These are phyloP conservation scores for Nakaseomyces delphensis DNA, from an alignment of 1,139 yeast species.

Conservation along the genomic window DNA sequence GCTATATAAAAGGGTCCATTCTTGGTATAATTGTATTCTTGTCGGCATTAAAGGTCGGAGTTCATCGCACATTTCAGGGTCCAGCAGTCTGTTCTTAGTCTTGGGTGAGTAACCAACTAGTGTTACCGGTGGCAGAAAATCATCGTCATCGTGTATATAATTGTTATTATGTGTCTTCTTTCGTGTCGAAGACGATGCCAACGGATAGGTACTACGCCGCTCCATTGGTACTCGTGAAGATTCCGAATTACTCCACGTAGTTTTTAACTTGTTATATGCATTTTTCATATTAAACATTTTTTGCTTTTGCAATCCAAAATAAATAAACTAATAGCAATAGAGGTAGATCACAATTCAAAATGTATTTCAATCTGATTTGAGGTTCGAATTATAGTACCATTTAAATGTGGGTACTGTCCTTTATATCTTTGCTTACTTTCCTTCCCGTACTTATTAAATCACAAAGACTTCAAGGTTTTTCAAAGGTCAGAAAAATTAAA, in stretches of 20 bases:
- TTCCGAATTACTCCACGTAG: constrained; percentile 5
- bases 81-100: constrained; percentile 52
- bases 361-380: too few species aligned
- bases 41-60: constrained; percentile 67
- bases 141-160: constrained; percentile 12
- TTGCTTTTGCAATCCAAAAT: neutral
- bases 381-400: too few species aligned
- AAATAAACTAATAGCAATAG: too few species aligned
- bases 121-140: constrained; percentile 41
- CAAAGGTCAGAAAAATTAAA: too few species aligned
- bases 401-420: too few species aligned
- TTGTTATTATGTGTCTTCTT: neutral
- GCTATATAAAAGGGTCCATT: constrained; percentile 74
- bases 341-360: too few species aligned
- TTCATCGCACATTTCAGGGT: constrained; percentile 58
- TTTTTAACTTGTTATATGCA: constrained; percentile 1
- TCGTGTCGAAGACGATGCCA: neutral
- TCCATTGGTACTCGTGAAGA: neutral
- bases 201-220: constrained; percentile 1
- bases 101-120: constrained; percentile 48
- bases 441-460: too few species aligned
- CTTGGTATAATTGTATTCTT: constrained; percentile 63
- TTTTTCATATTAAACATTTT: constrained; percentile 5
- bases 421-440: too few species aligned
- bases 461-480: too few species aligned